phyloP scores from a whole-genome alignment of 208 protist species.

The Angomonas ambiguus region DNA sequence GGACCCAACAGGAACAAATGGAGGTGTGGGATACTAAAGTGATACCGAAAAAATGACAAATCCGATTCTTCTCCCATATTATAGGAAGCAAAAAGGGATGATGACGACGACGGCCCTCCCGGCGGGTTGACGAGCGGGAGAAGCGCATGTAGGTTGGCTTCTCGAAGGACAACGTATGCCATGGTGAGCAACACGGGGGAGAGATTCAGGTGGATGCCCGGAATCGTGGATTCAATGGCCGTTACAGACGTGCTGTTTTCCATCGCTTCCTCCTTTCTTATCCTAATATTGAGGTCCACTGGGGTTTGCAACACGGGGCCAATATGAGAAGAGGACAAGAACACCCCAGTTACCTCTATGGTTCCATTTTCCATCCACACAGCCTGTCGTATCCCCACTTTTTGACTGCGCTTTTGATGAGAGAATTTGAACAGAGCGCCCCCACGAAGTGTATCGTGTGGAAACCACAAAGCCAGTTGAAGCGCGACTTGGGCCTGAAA shows the following conservation, averaged over 20 bases:
- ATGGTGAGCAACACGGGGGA: not conserved
- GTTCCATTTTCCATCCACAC: not conserved
- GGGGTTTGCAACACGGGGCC: not conserved
- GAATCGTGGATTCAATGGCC: not conserved
- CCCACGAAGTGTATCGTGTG: not conserved
- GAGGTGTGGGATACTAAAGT: no score
- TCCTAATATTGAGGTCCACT: not conserved
- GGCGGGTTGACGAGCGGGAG: not conserved
- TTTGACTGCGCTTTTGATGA: not conserved
- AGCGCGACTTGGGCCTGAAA: not conserved
- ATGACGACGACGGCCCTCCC: not conserved
- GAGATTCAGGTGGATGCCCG: not conserved
- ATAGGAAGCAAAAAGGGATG: not conserved
- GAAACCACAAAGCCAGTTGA: not conserved
- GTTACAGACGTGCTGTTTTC: no score
- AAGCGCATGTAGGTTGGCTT: not conserved
- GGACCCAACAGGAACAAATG: not conserved
- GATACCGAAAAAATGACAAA: no score
- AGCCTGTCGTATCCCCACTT: not conserved
- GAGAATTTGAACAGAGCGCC: not conserved
- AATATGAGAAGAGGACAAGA: not conserved
- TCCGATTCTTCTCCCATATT: not conserved
- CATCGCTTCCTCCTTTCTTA: not conserved
- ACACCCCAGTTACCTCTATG: not conserved
- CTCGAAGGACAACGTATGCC: not conserved